A percentile compares a stretch with the other conserved stretches of the same genome.
These are phyloP conservation scores for Cladophialophora yegresii DNA, from an alignment of 2,329 filamentous ascomycete genomes.

Conservation along the genomic window DNA sequence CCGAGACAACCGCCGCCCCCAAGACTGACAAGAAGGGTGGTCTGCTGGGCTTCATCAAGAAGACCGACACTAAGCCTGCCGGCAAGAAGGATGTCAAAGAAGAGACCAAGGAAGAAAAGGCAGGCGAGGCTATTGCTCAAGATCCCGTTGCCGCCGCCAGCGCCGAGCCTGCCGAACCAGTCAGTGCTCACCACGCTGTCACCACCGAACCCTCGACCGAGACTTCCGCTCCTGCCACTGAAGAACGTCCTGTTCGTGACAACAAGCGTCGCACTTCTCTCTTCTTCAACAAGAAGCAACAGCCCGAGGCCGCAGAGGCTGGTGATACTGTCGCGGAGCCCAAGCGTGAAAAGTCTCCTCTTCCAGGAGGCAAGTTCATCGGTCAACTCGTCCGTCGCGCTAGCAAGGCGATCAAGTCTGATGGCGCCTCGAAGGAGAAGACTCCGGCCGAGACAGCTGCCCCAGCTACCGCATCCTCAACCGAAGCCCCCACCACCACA, in stretches of 20 bases:
- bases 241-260: slow-evolving; percentile 45
- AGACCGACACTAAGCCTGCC: slow-evolving; percentile 39
- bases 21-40: slow-evolving; percentile 41
- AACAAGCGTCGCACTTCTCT: slow-evolving; percentile 56
- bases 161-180: slow-evolving; percentile 26
- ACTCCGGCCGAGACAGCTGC: slow-evolving; percentile 36
- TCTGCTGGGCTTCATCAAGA: slow-evolving; percentile 41
- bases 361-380: slow-evolving; percentile 42
- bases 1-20: slow-evolving; percentile 39
- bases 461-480: neutral
- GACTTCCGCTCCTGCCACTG: slow-evolving; percentile 39
- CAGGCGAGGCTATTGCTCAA: slow-evolving; percentile 31
- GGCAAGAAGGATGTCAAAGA: slow-evolving; percentile 27
- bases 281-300: slow-evolving; percentile 60
- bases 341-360: slow-evolving; percentile 46
- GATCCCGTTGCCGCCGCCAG: slow-evolving; percentile 33
- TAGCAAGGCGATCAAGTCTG: slow-evolving; percentile 51
- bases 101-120: slow-evolving; percentile 37
- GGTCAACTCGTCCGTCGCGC: slow-evolving; percentile 53
- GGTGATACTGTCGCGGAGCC: slow-evolving; percentile 52
- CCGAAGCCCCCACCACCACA: slow-evolving; percentile 35
- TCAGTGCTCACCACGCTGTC: slow-evolving; percentile 11
- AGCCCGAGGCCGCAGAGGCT: slow-evolving; percentile 46
- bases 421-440: slow-evolving; percentile 40
- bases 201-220: slow-evolving; percentile 31